phyloP scores from a whole-genome alignment of 225 moss, liverwort and hornwort species.

The Sphagnum contortum region DNA sequence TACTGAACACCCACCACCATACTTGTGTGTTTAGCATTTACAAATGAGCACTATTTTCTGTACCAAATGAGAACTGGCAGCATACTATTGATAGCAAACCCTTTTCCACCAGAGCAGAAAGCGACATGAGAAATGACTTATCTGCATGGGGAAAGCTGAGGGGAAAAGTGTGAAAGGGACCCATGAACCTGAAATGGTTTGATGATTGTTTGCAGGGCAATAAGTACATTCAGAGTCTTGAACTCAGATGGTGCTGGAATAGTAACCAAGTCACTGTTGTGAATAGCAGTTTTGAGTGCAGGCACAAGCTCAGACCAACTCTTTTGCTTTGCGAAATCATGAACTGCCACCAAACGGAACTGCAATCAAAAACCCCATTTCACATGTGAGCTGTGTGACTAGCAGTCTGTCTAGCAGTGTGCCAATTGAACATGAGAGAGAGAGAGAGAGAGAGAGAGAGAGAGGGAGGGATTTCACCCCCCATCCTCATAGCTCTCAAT shows the following conservation, averaged over 20 bases:
- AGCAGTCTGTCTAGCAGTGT: not conserved
- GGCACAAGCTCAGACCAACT: conserved; percentile 88
- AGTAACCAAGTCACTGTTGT: conserved; percentile 82
- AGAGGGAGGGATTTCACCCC: too few species aligned
- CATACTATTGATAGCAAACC: too few species aligned
- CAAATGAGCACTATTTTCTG: too few species aligned
- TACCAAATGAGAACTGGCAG: too few species aligned
- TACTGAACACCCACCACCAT: conserved; percentile 42
- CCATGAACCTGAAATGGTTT: conserved; percentile 81
- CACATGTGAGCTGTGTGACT: not conserved
- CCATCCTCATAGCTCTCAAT: too few species aligned
- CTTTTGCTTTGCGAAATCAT: conserved; percentile 74
- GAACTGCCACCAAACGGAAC: conserved; percentile 86
- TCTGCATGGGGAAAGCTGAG: too few species aligned
- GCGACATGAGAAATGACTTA: too few species aligned
- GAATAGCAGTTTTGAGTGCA: conserved; percentile 71
- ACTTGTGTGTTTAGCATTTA: too few species aligned
- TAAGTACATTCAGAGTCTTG: conserved; percentile 83
- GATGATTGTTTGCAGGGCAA: conserved; percentile 76
- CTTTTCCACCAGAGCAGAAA: too few species aligned
- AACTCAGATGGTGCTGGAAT: conserved; percentile 50
- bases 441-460: too few species aligned
- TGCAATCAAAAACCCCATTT: conserved; percentile 33
- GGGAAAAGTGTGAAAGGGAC: too few species aligned
- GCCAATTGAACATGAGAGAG: too few species aligned